These are phyloP conservation scores for Delitschia confertaspora DNA, from an alignment of 495 filamentous ascomycete genomes.

Conservation along the genomic window DNA sequence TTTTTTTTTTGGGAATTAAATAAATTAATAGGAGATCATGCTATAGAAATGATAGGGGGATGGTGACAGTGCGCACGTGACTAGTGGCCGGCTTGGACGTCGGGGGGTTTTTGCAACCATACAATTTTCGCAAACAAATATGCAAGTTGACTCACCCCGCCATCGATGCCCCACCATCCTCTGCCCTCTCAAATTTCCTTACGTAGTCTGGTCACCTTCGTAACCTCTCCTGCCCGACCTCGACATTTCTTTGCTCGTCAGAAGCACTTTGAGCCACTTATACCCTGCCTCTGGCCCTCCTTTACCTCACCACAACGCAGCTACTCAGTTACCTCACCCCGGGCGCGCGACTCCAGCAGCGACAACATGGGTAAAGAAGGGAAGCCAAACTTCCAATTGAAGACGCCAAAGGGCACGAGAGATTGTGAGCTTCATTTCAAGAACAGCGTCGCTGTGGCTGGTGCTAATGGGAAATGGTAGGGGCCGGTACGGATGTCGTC, in stretches of 20 bases:
- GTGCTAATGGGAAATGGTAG: slow-evolving; percentile 28
- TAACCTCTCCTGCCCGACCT: slow-evolving; percentile 4
- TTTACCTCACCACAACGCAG: slow-evolving; percentile 1
- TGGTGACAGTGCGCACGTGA: too few relatives aligned
- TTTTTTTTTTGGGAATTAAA: too few relatives aligned
- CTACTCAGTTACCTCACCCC: not conserved
- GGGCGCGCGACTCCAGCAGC: slow-evolving; percentile 10
- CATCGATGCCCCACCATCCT: slow-evolving; percentile 19
- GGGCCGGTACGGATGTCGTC: slow-evolving; percentile 64
- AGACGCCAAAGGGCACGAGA: slow-evolving; percentile 34
- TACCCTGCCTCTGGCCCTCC: slow-evolving; percentile 16
- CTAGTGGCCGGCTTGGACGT: not conserved
- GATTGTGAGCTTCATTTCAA: slow-evolving; percentile 27
- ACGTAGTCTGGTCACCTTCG: slow-evolving; percentile 10
- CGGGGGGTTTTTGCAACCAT: slow-evolving; percentile 9
- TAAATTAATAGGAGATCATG: too few relatives aligned
- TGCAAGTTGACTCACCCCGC: slow-evolving; percentile 24
- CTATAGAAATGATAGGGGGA: too few relatives aligned
- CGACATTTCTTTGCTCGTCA: not conserved
- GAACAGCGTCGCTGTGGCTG: not conserved
- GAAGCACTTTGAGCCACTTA: slow-evolving; percentile 1
- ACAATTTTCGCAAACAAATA: slow-evolving; percentile 6
- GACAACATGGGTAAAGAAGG: slow-evolving; percentile 21
- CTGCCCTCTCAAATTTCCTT: slow-evolving; percentile 7
- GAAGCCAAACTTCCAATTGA: slow-evolving; percentile 29